Evolutionary conservation across 805 yeast species (phyloP).

Genomic region (Brettanomyces custersianus): DNA sequence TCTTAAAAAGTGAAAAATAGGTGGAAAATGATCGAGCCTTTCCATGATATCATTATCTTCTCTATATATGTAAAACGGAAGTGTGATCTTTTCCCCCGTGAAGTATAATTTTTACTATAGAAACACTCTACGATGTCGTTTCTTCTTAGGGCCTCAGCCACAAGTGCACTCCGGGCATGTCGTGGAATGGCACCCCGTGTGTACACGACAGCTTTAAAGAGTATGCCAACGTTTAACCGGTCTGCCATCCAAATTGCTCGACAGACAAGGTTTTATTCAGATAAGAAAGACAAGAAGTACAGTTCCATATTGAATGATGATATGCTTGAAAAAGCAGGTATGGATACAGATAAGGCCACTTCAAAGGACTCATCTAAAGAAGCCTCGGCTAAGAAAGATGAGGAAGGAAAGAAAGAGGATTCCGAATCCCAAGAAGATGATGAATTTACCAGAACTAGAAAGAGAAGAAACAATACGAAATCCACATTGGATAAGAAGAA

Average conservation of each 20-base stretch:
- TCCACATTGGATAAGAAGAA: constrained; percentile 74
- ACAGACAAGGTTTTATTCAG: constrained; percentile 12
- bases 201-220: too few species aligned
- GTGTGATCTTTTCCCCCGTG: too few species aligned
- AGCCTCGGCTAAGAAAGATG: neutral
- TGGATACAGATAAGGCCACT: constrained; percentile 39
- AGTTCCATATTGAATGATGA: constrained; percentile 71
- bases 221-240: neutral
- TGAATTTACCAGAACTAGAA: constrained; percentile 25
- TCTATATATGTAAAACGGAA: too few species aligned
- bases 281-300: constrained; percentile 19
- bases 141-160: neutral
- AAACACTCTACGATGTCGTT: too few species aligned
- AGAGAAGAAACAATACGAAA: constrained; percentile 46
- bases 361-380: constrained; percentile 7
- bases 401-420: neutral
- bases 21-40: too few species aligned
- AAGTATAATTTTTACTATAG: too few species aligned
- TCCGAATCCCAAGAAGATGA: constrained; percentile 12
- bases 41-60: too few species aligned
- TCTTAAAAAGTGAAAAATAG: too few species aligned
- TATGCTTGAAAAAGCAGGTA: constrained; percentile 74
- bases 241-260: neutral
- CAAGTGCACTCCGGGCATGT: constrained; percentile 1
- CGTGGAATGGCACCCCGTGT: neutral